phyloP scores from a whole-genome alignment of 352 stramenopile species.

The Globisporangium iwayamae region DNA sequence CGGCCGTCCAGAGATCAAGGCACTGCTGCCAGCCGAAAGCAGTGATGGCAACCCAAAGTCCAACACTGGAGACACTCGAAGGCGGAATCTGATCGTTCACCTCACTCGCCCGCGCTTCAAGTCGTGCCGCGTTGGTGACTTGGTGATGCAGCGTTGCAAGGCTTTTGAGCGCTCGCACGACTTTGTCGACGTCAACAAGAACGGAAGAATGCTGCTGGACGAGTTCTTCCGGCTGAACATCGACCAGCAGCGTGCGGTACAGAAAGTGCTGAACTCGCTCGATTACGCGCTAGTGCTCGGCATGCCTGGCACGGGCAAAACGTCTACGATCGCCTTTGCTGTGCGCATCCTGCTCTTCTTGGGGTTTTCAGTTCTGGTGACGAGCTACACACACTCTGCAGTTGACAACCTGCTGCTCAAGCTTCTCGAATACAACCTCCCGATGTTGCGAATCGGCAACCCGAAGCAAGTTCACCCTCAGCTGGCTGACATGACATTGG shows the following conservation, averaged over 20 bases:
- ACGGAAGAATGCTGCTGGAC: conserved; percentile 30
- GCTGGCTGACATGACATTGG: conserved; percentile 55
- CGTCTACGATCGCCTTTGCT: conserved; percentile 93
- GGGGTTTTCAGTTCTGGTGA: conserved; percentile 94
- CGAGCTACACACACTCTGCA: conserved; percentile 96
- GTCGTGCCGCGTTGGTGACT: conserved; percentile 33
- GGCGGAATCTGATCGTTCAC: conserved; percentile 65
- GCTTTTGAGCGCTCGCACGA: neutral
- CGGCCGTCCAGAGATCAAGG: conserved; percentile 31
- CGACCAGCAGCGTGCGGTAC: conserved; percentile 69
- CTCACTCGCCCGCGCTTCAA: conserved; percentile 59
- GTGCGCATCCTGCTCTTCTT: conserved; percentile 89
- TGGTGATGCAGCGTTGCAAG: conserved; percentile 35
- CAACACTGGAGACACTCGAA: conserved; percentile 41
- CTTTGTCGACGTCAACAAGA: conserved; percentile 10
- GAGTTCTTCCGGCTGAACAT: conserved; percentile 68
- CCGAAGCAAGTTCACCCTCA: conserved; percentile 63
- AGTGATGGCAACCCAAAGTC: conserved; percentile 3
- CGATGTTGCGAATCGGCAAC: conserved; percentile 77
- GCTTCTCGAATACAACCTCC: conserved; percentile 60
- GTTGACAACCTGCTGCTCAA: conserved; percentile 98
- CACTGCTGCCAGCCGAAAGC: conserved; percentile 17
- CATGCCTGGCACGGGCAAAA: conserved; percentile 97
- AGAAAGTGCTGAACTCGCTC: conserved; percentile 81
- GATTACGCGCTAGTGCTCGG: conserved; percentile 95